phyloP scores from a whole-genome alignment of 2,329 filamentous ascomycete species.

The Aspergillus tubingensis region DNA sequence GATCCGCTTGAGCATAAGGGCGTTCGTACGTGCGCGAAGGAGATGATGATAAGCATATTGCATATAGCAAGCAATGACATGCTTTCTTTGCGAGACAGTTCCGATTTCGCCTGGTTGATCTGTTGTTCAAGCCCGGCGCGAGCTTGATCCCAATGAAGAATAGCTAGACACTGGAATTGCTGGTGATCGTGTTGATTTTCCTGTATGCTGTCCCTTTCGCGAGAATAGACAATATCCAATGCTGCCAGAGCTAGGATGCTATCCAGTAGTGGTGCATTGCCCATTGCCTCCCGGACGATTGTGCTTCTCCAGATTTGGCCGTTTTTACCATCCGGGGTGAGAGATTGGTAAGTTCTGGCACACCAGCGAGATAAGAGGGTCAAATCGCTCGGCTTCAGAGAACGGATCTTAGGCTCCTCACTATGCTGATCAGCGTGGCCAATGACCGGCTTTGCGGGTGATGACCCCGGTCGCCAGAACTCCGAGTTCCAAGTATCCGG shows the following conservation, averaged over 20 bases:
- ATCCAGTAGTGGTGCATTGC: slow-evolving; percentile 4
- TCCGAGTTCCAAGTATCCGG: no score
- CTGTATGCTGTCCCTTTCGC: not conserved
- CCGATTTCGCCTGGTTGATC: not conserved
- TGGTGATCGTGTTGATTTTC: not conserved
- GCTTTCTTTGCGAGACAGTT: no score
- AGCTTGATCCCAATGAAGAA: not conserved
- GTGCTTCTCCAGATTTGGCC: slow-evolving; percentile 10
- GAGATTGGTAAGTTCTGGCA: not conserved
- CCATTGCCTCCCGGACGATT: slow-evolving; percentile 6
- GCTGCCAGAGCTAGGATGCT: slow-evolving; percentile 12
- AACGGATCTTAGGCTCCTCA: no score
- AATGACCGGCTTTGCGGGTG: no score
- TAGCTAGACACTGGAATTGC: not conserved
- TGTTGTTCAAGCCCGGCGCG: not conserved
- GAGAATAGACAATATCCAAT: not conserved
- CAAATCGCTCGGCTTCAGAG: not conserved
- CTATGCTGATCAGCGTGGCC: no score
- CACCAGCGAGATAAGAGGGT: slow-evolving; percentile 3
- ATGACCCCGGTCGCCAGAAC: no score
- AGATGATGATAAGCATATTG: not conserved
- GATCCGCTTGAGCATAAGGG: not conserved
- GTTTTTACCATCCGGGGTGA: slow-evolving; percentile 4
- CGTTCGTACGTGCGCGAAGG: not conserved
- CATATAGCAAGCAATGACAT: not conserved